These are phyloP conservation scores for Brassica napus DNA, from an alignment of 345 rosid species.

Conservation along the genomic window DNA sequence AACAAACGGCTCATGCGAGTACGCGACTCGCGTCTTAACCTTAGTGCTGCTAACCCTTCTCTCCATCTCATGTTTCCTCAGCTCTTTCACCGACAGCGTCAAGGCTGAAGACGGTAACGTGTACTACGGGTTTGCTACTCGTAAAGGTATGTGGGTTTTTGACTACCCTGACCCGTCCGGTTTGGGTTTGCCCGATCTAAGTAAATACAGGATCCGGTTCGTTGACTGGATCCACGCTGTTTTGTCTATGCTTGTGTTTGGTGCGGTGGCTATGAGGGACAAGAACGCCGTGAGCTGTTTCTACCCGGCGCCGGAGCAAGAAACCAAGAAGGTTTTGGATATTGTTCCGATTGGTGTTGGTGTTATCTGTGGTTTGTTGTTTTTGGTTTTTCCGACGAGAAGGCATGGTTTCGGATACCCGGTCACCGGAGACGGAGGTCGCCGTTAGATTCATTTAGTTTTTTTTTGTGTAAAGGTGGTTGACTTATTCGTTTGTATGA, in stretches of 20 bases:
- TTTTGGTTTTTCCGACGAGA: conserved; percentile 74
- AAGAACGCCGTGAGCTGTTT: conserved; percentile 66
- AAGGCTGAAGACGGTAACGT: conserved; percentile 58
- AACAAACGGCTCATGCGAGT: conserved; percentile 76
- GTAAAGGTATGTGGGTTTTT: conserved; percentile 67
- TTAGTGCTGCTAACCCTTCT: conserved; percentile 58
- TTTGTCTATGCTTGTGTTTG: conserved; percentile 68
- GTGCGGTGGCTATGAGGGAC: conserved; percentile 77
- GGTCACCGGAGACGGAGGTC: conserved; percentile 39
- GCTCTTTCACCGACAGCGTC: conserved; percentile 77
- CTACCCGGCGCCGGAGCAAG: conserved; percentile 62
- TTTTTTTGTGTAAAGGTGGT: background rate
- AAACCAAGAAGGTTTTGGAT: conserved; percentile 62
- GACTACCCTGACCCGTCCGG: conserved; percentile 57
- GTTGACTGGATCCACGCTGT: conserved; percentile 68
- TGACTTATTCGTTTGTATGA: conserved; percentile 15
- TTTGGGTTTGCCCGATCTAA: conserved; percentile 52
- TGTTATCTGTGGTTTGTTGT: conserved; percentile 64
- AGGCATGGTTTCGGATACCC: conserved; percentile 97
- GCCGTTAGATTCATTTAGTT: conserved; percentile 12
- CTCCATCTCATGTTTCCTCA: conserved; percentile 70
- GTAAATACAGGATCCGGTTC: conserved; percentile 48
- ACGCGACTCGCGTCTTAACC: conserved; percentile 59
- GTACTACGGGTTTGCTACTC: conserved; percentile 76
- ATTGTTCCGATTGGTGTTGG: conserved; percentile 79